A percentile compares a stretch with the other conserved stretches of the same genome.
Evolutionary conservation across 2,329 filamentous ascomycete genomes (phyloP).

Genomic region (Exophiala dermatitidis): DNA sequence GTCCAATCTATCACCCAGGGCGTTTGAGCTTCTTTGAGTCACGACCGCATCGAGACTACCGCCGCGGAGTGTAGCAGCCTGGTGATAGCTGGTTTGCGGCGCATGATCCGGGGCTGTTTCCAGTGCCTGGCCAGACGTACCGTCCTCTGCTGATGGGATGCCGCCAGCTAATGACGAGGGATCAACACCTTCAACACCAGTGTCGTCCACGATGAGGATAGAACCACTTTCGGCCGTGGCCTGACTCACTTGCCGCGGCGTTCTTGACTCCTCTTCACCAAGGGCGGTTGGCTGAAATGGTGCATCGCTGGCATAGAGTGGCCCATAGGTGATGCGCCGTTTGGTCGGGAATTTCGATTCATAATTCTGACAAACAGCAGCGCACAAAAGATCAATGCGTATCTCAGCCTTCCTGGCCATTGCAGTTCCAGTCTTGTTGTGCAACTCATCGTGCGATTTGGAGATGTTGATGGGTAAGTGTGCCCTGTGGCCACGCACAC

Average conservation of each 20-base stretch:
- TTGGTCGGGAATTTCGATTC: slow-evolving; percentile 57
- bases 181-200: slow-evolving; percentile 29
- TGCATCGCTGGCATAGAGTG: slow-evolving; percentile 15
- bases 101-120: neutral
- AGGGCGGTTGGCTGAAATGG: slow-evolving; percentile 1
- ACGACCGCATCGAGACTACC: slow-evolving; percentile 17
- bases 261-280: slow-evolving; percentile 1
- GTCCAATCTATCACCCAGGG: slow-evolving; percentile 10
- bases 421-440: slow-evolving; percentile 34
- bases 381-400: slow-evolving; percentile 76
- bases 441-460: slow-evolving; percentile 40
- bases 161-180: slow-evolving; percentile 37
- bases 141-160: slow-evolving; percentile 14
- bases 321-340: slow-evolving; percentile 19
- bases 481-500: slow-evolving; percentile 31
- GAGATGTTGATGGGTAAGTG: slow-evolving; percentile 40
- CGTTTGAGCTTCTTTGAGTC: slow-evolving; percentile 21
- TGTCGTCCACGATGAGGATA: slow-evolving; percentile 72
- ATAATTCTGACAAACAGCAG: slow-evolving; percentile 70
- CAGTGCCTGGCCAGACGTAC: neutral
- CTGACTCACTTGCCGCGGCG: slow-evolving; percentile 40
- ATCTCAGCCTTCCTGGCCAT: slow-evolving; percentile 43
- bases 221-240: slow-evolving; percentile 80
- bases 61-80: neutral
- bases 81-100: neutral